A percentile compares a stretch with the other conserved stretches of the same genome.
These are phyloP conservation scores for Moricandia arvensis DNA, from an alignment of 345 rosid genomes.

Conservation along the genomic window DNA sequence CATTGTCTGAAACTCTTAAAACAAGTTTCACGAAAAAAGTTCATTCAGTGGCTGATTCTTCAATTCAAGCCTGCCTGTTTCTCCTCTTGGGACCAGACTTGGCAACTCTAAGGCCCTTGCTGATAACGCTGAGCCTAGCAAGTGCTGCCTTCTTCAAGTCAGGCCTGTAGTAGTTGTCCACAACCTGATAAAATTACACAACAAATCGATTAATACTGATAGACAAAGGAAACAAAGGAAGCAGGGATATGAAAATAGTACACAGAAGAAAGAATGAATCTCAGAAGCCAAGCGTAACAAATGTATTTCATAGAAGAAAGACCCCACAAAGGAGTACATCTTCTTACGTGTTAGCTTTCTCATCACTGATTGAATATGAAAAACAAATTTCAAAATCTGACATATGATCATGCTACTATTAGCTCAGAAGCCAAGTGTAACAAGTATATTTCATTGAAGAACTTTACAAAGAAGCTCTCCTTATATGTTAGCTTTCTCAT, in stretches of 20 bases:
- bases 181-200: neutral
- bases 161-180: neutral
- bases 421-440: too few relatives aligned
- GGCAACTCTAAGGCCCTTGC: slow-evolving; percentile 36
- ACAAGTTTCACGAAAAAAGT: neutral
- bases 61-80: slow-evolving; percentile 52
- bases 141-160: neutral
- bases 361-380: neutral
- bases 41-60: too few relatives aligned
- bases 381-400: too few relatives aligned
- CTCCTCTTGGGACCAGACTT: slow-evolving; percentile 69
- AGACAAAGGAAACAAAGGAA: neutral
- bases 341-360: neutral
- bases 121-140: neutral
- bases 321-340: neutral
- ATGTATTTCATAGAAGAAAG: neutral
- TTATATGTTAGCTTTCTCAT: too few relatives aligned
- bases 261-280: neutral
- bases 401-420: too few relatives aligned
- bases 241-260: neutral
- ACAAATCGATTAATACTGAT: neutral
- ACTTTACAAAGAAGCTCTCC: too few relatives aligned
- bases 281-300: slow-evolving; percentile 33
- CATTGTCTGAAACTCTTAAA: neutral
- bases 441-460: too few relatives aligned